phyloP scores from a whole-genome alignment of 1,284 basidiomycete genomes.

The Ganoderma multipileum region DNA sequence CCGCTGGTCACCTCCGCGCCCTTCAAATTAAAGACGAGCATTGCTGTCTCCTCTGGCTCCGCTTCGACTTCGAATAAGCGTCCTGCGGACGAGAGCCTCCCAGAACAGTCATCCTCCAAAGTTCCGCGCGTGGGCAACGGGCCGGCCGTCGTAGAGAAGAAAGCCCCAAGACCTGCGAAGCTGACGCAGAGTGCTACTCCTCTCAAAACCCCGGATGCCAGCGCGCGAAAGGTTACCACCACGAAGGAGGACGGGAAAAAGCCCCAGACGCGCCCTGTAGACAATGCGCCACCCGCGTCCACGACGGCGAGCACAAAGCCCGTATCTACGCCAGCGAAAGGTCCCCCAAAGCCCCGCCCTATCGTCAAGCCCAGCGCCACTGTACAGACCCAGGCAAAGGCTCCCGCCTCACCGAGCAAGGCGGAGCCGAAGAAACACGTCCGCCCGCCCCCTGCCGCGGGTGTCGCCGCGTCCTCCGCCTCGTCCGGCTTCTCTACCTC shows the following conservation, averaged over 20 bases:
- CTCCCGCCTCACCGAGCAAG: not conserved
- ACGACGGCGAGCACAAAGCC: not conserved
- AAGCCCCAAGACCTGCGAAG: not conserved
- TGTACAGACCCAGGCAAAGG: not conserved
- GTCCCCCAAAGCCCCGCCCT: not conserved
- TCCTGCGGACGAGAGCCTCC: not conserved
- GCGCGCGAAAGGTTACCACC: not conserved
- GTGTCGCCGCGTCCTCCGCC: not conserved
- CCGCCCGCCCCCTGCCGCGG: not conserved
- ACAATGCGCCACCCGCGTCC: not conserved
- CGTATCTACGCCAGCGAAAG: not conserved
- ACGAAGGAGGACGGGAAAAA: not conserved
- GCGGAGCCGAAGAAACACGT: not conserved
- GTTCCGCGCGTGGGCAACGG: not conserved
- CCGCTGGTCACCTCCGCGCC: not conserved
- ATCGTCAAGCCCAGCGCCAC: not conserved
- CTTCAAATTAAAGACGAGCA: not conserved
- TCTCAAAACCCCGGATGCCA: not conserved
- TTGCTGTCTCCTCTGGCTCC: not conserved
- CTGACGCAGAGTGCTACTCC: not conserved
- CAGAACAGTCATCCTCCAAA: not conserved
- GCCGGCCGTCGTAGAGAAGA: not conserved
- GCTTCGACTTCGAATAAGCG: not conserved
- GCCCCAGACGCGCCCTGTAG: not conserved
- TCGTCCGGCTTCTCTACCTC: conserved; percentile 2